Conservation (phyloP, 2,329 filamentous ascomycete species). For the Fusarium sp. region DNA sequence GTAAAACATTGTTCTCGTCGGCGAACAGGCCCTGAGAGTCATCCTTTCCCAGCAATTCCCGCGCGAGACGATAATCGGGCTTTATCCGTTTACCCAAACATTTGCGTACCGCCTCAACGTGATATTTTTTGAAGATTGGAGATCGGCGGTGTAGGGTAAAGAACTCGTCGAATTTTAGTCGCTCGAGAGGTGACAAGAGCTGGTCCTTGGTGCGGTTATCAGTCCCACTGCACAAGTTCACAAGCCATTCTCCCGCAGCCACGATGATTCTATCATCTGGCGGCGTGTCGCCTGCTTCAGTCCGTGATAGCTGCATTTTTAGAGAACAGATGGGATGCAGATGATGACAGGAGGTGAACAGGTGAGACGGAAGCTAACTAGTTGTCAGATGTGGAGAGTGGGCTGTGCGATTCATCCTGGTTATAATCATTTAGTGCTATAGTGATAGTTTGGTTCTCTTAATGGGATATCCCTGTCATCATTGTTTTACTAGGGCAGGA, state of each 20-base stretch:
- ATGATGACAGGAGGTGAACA: background rate
- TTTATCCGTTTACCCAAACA: background rate
- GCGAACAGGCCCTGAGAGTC: background rate
- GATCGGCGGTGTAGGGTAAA: slow-evolving; percentile 2
- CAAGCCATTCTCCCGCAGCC: slow-evolving; percentile 20
- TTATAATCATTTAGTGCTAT: slow-evolving; percentile 4
- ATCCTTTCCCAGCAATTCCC: slow-evolving; percentile 9
- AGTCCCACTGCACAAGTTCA: slow-evolving; percentile 2
- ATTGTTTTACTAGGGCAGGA: too few relatives aligned
- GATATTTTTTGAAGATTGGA: background rate
- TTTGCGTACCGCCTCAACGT: slow-evolving; percentile 9
- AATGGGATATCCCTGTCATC: background rate
- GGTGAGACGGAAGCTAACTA: background rate
- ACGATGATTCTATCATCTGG: background rate
- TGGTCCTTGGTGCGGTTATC: background rate
- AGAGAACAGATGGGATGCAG: background rate
- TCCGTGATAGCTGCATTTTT: background rate
- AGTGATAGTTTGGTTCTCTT: background rate
- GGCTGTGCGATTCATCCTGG: background rate
- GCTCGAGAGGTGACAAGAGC: slow-evolving; percentile 10
- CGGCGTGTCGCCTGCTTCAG: background rate
- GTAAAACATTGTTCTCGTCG: slow-evolving; percentile 8
- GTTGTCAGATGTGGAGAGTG: background rate
- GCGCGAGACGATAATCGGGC: slow-evolving; percentile 10
- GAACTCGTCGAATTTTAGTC: slow-evolving; percentile 27